Evolutionary conservation across 257 asterid genomes (phyloP), one percentile per base, ranked within the genome.

Genomic region (Scutellaria barbata): DNA sequence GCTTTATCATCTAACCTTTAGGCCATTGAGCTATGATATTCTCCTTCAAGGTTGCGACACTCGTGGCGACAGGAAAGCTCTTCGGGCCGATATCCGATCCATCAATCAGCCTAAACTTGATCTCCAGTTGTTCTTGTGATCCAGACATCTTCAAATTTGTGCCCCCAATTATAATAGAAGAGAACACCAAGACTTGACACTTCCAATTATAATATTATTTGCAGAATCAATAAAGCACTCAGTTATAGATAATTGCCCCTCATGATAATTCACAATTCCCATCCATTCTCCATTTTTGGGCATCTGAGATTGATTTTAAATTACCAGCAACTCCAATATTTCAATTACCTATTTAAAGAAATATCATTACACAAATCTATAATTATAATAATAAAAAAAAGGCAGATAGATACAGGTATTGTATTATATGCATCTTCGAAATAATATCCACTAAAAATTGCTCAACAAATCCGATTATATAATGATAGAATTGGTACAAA

Each of bases 71-170:
- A 4, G 95, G 82, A 41, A 77, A 93, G 68, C 74, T 78, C 76
- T 81, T 89, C 1, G 97, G 97, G 46, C 98, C 97, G 1, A 93
- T 93, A 65, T 90, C 97, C 14, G 96, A 73, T 80, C 98, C 97
- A 85, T 93, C 97, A 48, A 76, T 85, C 90, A 93, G 72, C 86
- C 97, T 84, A 77, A 93, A 93, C 86, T 84, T 93, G 86, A 93
- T 93, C 81, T 86, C 94, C 58, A 90, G 77, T 68, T 85, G 90
- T 80, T 89, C 96, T 90, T 87, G 87, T 55, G 75, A 82, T 63
- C 76, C 92, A 71, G 97, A 81, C 90, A 86, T 90, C 80, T 75
- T 71, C 65, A 69, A 76, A 65, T 57, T 64, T 33, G 40, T 35
- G 64, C 55, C 67, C 12, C 74, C 55, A 45, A 74, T 47, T 54